phyloP scores from a whole-genome alignment of 129 eudicot species.

The Artemisia tridentata region DNA sequence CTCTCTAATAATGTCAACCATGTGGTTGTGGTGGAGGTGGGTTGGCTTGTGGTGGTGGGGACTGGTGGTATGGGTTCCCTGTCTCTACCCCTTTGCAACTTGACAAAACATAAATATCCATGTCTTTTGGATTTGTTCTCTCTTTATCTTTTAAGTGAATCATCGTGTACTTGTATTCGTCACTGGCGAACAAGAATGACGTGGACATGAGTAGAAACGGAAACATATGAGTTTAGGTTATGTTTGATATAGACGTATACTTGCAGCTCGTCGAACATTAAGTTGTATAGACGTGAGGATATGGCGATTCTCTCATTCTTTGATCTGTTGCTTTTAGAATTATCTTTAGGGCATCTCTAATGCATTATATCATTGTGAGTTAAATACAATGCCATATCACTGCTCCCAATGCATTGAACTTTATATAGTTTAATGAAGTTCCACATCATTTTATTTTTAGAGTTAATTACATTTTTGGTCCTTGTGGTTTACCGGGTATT shows the following conservation, averaged over 20 bases:
- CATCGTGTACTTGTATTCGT: not conserved
- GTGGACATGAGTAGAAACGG: not conserved
- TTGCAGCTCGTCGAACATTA: too few relatives aligned
- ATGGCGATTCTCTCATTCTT: too few relatives aligned
- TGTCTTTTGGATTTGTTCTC: not conserved
- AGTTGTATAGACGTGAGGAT: not conserved
- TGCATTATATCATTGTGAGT: too few relatives aligned
- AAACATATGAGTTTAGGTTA: not conserved
- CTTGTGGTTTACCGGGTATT: too few relatives aligned
- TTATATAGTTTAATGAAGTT: too few relatives aligned
- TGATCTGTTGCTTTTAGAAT: too few relatives aligned
- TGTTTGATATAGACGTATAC: too few relatives aligned
- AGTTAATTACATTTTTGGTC: too few relatives aligned
- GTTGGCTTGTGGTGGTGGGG: slow-evolving; percentile 33
- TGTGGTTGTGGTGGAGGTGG: slow-evolving; percentile 19
- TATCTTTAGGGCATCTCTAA: too few relatives aligned
- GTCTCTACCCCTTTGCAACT: slow-evolving; percentile 18
- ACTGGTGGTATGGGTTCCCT: slow-evolving; percentile 28
- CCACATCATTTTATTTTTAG: too few relatives aligned
- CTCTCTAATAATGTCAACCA: slow-evolving; percentile 24
- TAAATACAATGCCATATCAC: too few relatives aligned
- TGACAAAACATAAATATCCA: slow-evolving; percentile 5
- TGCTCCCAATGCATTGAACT: too few relatives aligned
- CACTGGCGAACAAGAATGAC: not conserved
- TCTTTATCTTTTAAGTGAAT: not conserved